Evolutionary conservation across 2,329 filamentous ascomycete genomes (phyloP).

Genomic region (Fusarium xyrophilum): DNA sequence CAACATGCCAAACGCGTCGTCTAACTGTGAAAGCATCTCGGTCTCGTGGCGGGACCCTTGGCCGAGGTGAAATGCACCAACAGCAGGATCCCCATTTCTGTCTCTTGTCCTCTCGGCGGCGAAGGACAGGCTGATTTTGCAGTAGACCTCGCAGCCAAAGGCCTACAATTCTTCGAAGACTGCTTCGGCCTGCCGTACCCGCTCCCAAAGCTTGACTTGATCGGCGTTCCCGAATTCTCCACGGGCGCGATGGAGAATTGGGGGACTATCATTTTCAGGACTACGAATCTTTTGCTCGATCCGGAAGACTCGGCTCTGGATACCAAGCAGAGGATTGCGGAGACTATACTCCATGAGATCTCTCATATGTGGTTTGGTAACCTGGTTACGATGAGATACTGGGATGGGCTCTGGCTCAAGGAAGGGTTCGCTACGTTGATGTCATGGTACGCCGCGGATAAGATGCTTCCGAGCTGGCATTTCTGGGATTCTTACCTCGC

Average conservation of each 20-base stretch:
- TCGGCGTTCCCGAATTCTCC: fast-evolving
- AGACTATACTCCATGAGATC: not conserved
- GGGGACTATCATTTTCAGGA: not conserved
- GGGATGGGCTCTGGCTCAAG: not conserved
- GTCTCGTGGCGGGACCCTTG: not conserved
- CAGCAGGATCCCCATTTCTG: not conserved
- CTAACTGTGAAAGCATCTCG: not conserved
- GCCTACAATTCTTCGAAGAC: not conserved
- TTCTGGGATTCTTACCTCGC: not conserved
- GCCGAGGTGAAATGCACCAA: not conserved
- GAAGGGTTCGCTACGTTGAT: not conserved
- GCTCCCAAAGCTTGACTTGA: not conserved
- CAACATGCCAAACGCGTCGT: fast-evolving
- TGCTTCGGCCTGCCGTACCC: not conserved
- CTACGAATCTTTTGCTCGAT: fast-evolving
- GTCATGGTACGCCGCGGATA: not conserved
- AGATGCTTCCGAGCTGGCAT: not conserved
- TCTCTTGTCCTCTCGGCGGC: not conserved
- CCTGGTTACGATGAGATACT: not conserved
- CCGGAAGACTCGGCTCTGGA: not conserved
- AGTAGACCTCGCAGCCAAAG: not conserved
- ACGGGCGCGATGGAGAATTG: fast-evolving
- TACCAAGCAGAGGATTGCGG: fast-evolving
- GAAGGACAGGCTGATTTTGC: not conserved
- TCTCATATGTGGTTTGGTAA: not conserved